A percentile compares a stretch with the other conserved stretches of the same genome.
phyloP scores from a whole-genome alignment of 192 early-diverging fungal genomes.

The Blastocladiella britannica region DNA sequence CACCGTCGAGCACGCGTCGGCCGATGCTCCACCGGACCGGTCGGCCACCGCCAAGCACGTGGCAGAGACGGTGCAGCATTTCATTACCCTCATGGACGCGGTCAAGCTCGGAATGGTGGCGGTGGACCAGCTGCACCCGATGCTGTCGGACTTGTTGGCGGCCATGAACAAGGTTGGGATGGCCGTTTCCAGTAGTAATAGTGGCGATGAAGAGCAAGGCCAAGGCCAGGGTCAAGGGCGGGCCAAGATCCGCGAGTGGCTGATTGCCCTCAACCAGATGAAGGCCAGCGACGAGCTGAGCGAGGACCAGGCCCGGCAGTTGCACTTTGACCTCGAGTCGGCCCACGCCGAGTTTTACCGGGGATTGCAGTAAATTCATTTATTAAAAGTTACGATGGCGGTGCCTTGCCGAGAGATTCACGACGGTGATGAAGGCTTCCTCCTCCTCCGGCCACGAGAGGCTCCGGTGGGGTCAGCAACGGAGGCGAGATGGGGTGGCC shows the following conservation, averaged over 20 bases:
- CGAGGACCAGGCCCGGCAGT: conserved; percentile 68
- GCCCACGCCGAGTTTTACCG: conserved; percentile 44
- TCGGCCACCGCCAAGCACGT: conserved; percentile 53
- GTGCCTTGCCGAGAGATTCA: too few relatives aligned
- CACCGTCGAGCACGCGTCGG: conserved; percentile 74
- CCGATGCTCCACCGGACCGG: conserved; percentile 15
- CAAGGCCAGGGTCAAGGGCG: neutral
- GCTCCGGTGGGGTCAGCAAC: too few relatives aligned
- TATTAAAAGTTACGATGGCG: neutral
- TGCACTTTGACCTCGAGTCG: conserved; percentile 77
- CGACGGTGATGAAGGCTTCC: too few relatives aligned
- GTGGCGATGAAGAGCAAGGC: neutral
- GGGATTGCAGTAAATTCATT: conserved; percentile 7
- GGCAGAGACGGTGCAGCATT: conserved; percentile 57
- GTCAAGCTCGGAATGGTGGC: conserved; percentile 63
- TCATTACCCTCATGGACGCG: conserved; percentile 82
- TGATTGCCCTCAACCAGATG: conserved; percentile 76
- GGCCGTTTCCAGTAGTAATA: neutral
- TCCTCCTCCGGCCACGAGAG: too few relatives aligned
- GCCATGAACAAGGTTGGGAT: conserved; percentile 51
- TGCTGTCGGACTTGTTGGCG: conserved; percentile 67
- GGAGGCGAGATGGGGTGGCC: neutral
- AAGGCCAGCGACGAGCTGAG: conserved; percentile 74
- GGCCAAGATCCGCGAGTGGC: conserved; percentile 9
- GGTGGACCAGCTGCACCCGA: conserved; percentile 78